Evolutionary conservation across 202 grass and related monocot genomes (phyloP).

Genomic region (Panicum hallii): DNA sequence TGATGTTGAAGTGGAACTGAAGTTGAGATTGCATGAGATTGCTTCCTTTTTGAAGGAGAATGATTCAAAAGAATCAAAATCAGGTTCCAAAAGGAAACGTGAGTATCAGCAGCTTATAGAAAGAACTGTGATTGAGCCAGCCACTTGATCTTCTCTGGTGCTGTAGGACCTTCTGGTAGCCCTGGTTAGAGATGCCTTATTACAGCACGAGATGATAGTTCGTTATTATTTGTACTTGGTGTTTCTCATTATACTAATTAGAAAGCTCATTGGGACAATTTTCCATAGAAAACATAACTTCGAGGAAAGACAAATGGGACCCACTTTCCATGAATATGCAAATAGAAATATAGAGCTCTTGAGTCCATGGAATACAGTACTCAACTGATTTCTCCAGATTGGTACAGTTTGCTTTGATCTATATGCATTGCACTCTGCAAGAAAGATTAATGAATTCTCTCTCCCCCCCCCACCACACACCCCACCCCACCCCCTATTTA

Average conservation of each 20-base stretch:
- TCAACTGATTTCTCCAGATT: background rate
- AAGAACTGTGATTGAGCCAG: constrained; percentile 22
- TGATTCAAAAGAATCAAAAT: constrained; percentile 49
- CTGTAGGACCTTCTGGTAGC: background rate
- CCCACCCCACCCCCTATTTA: too few relatives aligned
- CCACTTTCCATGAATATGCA: background rate
- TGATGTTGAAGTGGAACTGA: constrained; percentile 71
- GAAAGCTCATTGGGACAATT: background rate
- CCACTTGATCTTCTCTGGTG: constrained; percentile 16
- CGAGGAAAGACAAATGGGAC: background rate
- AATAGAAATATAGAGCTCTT: background rate
- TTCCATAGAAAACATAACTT: background rate
- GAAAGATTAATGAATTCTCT: background rate
- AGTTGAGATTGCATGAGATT: constrained; percentile 62
- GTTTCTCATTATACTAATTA: background rate
- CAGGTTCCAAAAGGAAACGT: constrained; percentile 72
- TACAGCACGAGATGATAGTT: background rate
- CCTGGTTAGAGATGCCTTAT: constrained; percentile 6
- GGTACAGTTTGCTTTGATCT: background rate
- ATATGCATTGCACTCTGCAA: background rate
- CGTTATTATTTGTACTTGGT: background rate
- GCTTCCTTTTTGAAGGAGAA: constrained; percentile 57
- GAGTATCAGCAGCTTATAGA: constrained; percentile 50
- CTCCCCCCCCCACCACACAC: too few relatives aligned
- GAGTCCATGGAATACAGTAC: background rate